Evolutionary conservation across 768 basidiomycete species (phyloP).

Genomic region (Amanita inopinata): DNA sequence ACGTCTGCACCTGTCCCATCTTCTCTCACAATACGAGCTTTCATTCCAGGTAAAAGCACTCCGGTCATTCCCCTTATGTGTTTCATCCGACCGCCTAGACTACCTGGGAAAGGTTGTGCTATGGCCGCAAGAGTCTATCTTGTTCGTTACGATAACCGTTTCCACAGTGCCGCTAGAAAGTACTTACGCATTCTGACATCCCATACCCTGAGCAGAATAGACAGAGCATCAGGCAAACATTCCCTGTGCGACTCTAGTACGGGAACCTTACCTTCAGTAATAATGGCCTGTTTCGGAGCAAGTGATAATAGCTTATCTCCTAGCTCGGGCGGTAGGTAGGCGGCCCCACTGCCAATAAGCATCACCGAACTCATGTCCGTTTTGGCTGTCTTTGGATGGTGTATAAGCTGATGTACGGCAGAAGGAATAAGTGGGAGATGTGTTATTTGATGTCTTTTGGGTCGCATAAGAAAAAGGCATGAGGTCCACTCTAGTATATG

Average conservation of each 20-base stretch:
- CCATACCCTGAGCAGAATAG: slow-evolving; percentile 44
- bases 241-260: too few species aligned
- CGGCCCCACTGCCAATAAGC: slow-evolving; percentile 43
- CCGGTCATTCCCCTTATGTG: slow-evolving; percentile 38
- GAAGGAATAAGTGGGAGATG: slow-evolving; percentile 49
- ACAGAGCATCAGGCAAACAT: not conserved
- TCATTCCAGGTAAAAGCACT: slow-evolving; percentile 51
- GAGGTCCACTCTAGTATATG: not conserved
- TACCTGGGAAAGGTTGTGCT: slow-evolving; percentile 32
- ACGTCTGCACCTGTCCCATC: slow-evolving; percentile 44
- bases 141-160: not conserved
- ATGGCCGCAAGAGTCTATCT: slow-evolving; percentile 47
- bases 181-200: slow-evolving; percentile 55
- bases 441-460: slow-evolving; percentile 45
- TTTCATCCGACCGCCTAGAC: slow-evolving; percentile 33
- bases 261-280: slow-evolving; percentile 45
- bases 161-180: not conserved
- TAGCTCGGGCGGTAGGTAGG: slow-evolving; percentile 55
- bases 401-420: slow-evolving; percentile 52
- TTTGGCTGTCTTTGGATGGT: slow-evolving; percentile 38
- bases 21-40: slow-evolving; percentile 50
- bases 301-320: slow-evolving; percentile 28
- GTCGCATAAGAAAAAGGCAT: too few species aligned
- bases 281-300: slow-evolving; percentile 22
- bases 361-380: slow-evolving; percentile 45